Conservation (phyloP, 495 filamentous ascomycete species). For the Geoglossum glabrum region DNA sequence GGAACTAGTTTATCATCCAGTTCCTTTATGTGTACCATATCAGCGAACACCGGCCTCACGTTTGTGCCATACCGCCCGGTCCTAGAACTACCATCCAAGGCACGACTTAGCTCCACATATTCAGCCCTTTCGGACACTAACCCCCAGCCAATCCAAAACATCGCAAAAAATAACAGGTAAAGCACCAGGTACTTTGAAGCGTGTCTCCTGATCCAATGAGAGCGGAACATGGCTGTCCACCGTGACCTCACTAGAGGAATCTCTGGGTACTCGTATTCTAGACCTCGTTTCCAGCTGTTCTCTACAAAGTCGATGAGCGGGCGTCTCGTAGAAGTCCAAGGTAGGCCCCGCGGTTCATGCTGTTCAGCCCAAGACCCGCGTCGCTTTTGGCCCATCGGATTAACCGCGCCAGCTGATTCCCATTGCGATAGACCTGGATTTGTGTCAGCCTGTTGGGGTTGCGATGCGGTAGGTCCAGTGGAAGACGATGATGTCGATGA, state of each 20-base stretch:
- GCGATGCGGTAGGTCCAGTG: no score
- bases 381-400: neutral
- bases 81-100: no score
- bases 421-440: neutral
- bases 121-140: conserved; percentile 24
- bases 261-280: conserved; percentile 14
- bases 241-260: neutral
- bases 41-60: conserved; percentile 24
- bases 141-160: conserved; percentile 23
- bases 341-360: neutral
- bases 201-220: conserved; percentile 29
- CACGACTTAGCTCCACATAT: conserved; percentile 17
- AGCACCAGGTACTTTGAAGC: conserved; percentile 23
- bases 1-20: conserved; percentile 23
- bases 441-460: neutral
- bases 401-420: neutral
- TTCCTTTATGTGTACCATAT: conserved; percentile 26
- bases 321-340: neutral
- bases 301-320: conserved; percentile 25
- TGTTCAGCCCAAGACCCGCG: neutral
- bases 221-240: conserved; percentile 19
- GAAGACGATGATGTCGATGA: neutral
- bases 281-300: conserved; percentile 25
- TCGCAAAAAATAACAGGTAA: conserved; percentile 19
- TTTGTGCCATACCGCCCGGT: conserved; percentile 30